Conservation (phyloP, 2,329 filamentous ascomycete genomes). For the Ophiognomonia clavigignenti-juglandacearum region DNA sequence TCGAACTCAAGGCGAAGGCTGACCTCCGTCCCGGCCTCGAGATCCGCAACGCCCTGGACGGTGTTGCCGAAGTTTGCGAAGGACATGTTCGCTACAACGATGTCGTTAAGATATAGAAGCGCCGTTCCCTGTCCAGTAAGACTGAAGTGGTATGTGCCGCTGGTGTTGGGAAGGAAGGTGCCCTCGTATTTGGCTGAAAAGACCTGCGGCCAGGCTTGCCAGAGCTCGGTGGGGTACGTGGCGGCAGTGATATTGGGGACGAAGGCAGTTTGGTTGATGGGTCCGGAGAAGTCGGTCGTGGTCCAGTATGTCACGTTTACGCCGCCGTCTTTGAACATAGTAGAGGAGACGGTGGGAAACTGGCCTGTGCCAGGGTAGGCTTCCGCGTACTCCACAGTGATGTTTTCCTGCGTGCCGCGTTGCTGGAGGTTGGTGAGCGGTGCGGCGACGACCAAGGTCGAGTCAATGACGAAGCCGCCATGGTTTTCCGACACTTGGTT, state of each 20-base stretch:
- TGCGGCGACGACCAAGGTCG: conserved; percentile 16
- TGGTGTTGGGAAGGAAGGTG: conserved; percentile 15
- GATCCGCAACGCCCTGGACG: conserved; percentile 14
- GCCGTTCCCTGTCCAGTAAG: conserved; percentile 17
- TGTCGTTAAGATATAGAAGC: conserved; percentile 13
- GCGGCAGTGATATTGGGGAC: conserved; percentile 17
- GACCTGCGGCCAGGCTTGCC: conserved; percentile 17
- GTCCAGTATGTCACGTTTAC: conserved; percentile 18
- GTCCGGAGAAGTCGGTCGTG: conserved; percentile 10
- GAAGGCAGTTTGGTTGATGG: conserved; percentile 14
- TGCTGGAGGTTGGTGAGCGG: conserved; percentile 13
- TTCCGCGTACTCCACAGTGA: conserved; percentile 15
- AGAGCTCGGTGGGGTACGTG: conserved; percentile 15
- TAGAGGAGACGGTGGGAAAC: conserved; percentile 11
- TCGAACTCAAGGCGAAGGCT: conserved; percentile 13
- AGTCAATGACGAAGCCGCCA: conserved; percentile 17
- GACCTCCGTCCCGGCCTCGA: conserved; percentile 12
- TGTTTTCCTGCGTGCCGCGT: conserved; percentile 14
- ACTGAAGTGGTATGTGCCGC: conserved; percentile 16
- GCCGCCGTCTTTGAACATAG: conserved; percentile 14
- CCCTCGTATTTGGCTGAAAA: conserved; percentile 16
- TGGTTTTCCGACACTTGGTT: conserved; percentile 17
- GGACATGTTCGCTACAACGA: conserved; percentile 17
- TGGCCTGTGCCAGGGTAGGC: conserved; percentile 17
- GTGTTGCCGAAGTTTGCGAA: conserved; percentile 18